Evolutionary conservation across 2,329 filamentous ascomycete species (phyloP), one percentile per base, ranked within the genome.

Genomic region (Colletotrichum sidae): DNA sequence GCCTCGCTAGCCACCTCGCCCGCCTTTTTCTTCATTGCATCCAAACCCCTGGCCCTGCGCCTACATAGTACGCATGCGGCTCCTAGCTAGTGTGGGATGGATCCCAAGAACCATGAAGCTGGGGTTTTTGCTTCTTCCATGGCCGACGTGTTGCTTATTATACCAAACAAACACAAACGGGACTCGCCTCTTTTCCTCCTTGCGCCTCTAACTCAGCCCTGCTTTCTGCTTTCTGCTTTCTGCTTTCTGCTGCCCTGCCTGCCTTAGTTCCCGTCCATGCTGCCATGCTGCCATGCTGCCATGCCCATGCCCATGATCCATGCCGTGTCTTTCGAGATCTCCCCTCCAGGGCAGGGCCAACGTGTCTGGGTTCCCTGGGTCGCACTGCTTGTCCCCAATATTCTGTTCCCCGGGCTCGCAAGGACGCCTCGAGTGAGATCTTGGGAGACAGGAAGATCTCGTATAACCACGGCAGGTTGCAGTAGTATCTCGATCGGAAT

Each of bases 381-480:
- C 25, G 57, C 46, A 55, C 62, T 25, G 39, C 57, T 56, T 62
- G 52, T 46, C 47, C 55, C 52, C 46, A 61, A 46, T 55, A n/a
- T 9, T 39, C 15, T 39, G 11, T 42, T 50, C 46, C 52, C 58
- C 62, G 46, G 37, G 58, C 58, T 65, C 35, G 58, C 52, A 65
- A 56, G 15, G 15, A 56, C 62, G 47, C 35, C 52, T 62, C 52
- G 53, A 60, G 58, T 62, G 41, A 55, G 64, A 67, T 67, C 60
- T 59, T 64, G 60, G 60, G 55, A 55, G 37, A 65, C 64, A 67
- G 55, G 38, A 65, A 68, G 68, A 69, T 69, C 68, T 69, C 68
- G 68, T 68, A 69, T 69, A 64, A 69, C 65, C 46, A 55, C 68
- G 68, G 68, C 58, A 68, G 58, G 46, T 63, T 67, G 68, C 68